Evolutionary conservation across 352 stramenopile species (phyloP).

Genomic region (Blastocystis sp.): DNA sequence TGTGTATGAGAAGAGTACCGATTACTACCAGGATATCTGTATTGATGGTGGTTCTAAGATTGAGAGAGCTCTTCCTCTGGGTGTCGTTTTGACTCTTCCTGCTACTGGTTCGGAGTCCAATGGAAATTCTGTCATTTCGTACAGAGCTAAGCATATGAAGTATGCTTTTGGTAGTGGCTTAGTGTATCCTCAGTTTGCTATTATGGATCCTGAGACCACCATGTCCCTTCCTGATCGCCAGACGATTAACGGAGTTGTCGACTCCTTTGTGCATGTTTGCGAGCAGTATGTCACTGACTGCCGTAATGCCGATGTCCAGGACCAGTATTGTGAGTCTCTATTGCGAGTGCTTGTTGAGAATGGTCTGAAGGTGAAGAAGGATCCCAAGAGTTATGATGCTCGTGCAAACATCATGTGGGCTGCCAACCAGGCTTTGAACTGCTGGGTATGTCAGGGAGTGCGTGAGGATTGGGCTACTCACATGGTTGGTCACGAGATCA

Average conservation of each 20-base stretch:
- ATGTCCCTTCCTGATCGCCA: constrained; percentile 41
- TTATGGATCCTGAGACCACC: constrained; percentile 60
- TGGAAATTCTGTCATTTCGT: constrained; percentile 57
- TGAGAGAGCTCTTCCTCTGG: constrained; percentile 50
- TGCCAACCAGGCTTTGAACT: constrained; percentile 60
- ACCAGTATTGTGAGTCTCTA: constrained; percentile 44
- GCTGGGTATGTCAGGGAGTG: constrained; percentile 57
- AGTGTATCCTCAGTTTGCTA: constrained; percentile 46
- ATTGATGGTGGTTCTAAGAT: neutral
- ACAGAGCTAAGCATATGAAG: constrained; percentile 62
- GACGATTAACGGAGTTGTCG: constrained; percentile 59
- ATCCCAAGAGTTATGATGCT: constrained; percentile 46
- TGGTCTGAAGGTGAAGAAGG: constrained; percentile 51
- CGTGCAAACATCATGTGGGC: constrained; percentile 63
- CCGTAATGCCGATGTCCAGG: constrained; percentile 52
- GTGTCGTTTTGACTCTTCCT: constrained; percentile 44
- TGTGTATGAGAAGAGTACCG: constrained; percentile 45
- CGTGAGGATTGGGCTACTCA: constrained; percentile 60
- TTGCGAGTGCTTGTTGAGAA: constrained; percentile 60
- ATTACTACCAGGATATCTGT: constrained; percentile 43
- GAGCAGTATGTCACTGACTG: constrained; percentile 62
- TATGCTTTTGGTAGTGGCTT: neutral
- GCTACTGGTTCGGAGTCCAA: constrained; percentile 60
- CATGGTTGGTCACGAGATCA: constrained; percentile 62
- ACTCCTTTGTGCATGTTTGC: constrained; percentile 60